Base-by-base conservation (phyloP, 2,329 filamentous ascomycete species). In the Cercospora brassicicola region DNA sequence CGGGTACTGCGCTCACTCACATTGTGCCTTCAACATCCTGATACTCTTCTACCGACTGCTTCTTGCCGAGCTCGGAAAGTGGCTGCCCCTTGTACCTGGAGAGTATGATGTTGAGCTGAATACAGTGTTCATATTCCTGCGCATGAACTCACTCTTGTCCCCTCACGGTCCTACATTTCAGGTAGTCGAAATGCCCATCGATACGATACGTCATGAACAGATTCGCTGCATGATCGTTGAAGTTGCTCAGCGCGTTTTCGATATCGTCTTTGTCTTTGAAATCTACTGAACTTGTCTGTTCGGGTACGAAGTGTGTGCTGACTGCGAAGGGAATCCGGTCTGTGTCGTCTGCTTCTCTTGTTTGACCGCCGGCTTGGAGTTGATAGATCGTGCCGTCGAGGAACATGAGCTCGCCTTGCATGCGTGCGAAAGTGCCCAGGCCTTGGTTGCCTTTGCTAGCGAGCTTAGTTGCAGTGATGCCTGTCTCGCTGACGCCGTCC, bases 391-490 rank as follows among this genome's bases (percentile, higher is more conserved):
- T 76, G 65, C 75, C 77, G 67, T 83, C 80, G 8, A 83, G 72
- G 42, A 82, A 75, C n/a, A 83, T 65, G 11, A 83, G 74, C 67
- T 83, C 82, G 62, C 82, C 82, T 69, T 83, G 76, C 75, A 83
- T 81, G 36, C 74, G 73, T 0, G 76, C 73, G 69, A 82, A 84
- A 36, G 82, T 82, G 67, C 84, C 84, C 9, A 86, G 79, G 67
- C 84, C 84, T 78, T 84, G 79, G 72, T 83, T 84, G 61, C 84
- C 84, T 72, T 83, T 80, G 48, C 77, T 74, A 13, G 80, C 75
- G 66, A 85, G 80, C 73, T 83, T 79, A 48, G 82, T 78, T 59
- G 81, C 83, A 61, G 81, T 75, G 66, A 84, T 84, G 39, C 83
- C 83, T 55, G 80, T 79, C 70, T 83, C 80, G 67, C 80, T 81